Percentiles rank a stretch among this genome's conserved stretches.
These are phyloP conservation scores for Fereydounia khargensis DNA, from an alignment of 1,284 basidiomycete species.

Conservation along the genomic window DNA sequence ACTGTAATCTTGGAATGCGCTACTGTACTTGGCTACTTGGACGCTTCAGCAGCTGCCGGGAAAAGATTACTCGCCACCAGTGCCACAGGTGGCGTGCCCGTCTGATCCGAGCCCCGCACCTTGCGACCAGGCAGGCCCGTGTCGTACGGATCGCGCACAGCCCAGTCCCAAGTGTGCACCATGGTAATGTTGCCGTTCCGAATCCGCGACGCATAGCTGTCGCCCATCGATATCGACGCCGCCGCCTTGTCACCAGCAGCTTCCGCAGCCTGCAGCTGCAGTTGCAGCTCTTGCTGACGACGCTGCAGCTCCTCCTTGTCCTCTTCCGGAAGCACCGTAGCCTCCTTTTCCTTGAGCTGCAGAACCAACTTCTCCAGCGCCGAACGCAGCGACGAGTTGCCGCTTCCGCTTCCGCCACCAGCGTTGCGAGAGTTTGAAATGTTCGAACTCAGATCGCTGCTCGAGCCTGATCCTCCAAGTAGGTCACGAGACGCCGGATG, in stretches of 20 bases:
- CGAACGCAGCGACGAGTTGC: slow-evolving; percentile 36
- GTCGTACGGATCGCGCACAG: slow-evolving; percentile 31
- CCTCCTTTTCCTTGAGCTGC: slow-evolving; percentile 31
- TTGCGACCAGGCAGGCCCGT: slow-evolving; percentile 11
- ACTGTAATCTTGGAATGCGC: too few relatives aligned
- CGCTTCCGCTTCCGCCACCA: slow-evolving; percentile 39
- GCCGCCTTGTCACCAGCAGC: slow-evolving; percentile 16
- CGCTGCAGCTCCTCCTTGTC: slow-evolving; percentile 33
- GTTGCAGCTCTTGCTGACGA: slow-evolving; percentile 31
- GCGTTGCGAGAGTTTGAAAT: slow-evolving; percentile 34
- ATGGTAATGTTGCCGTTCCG: slow-evolving; percentile 40
- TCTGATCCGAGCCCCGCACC: not conserved
- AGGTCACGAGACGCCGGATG: slow-evolving; percentile 42
- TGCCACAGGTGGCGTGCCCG: not conserved
- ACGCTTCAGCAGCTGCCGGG: too few relatives aligned
- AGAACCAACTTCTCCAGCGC: slow-evolving; percentile 34
- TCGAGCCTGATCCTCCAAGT: slow-evolving; percentile 34
- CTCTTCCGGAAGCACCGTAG: slow-evolving; percentile 18
- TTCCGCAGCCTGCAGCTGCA: slow-evolving; percentile 29
- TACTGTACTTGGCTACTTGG: too few relatives aligned
- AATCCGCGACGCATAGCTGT: slow-evolving; percentile 32
- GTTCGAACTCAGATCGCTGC: slow-evolving; percentile 36
- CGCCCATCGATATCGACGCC: slow-evolving; percentile 10
- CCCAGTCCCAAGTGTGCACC: slow-evolving; percentile 49
- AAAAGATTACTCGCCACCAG: too few relatives aligned